These are phyloP conservation scores for Suillus placidus DNA, from an alignment of 768 basidiomycete species.

Conservation along the genomic window DNA sequence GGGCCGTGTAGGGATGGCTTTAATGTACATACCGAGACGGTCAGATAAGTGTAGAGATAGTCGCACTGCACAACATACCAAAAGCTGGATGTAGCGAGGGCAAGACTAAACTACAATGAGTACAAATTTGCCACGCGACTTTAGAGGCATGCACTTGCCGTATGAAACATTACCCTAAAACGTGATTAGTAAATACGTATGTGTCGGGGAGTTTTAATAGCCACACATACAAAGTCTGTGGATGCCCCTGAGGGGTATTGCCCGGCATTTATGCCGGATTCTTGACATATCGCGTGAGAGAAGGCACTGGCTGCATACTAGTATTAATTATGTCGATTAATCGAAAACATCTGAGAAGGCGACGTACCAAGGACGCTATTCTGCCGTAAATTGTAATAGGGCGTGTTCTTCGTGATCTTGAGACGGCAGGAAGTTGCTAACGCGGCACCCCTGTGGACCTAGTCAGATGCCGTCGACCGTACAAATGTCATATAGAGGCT, in stretches of 20 bases:
- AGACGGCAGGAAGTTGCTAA: conserved; percentile 62
- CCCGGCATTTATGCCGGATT: conserved; percentile 46
- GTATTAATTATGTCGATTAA: conserved; percentile 9
- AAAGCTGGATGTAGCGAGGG: conserved; percentile 68
- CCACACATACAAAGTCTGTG: conserved; percentile 72
- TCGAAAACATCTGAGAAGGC: conserved; percentile 4
- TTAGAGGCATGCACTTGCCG: conserved; percentile 42
- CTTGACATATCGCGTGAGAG: conserved; percentile 44
- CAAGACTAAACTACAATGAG: conserved; percentile 42
- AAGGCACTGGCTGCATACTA: conserved; percentile 53
- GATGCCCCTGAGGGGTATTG: conserved; percentile 54
- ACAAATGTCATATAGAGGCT: conserved; percentile 25
- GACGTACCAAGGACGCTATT: conserved; percentile 56
- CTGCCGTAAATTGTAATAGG: conserved; percentile 62
- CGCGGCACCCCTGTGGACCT: conserved; percentile 58
- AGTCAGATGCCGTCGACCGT: conserved; percentile 13
- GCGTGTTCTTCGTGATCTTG: conserved; percentile 41
- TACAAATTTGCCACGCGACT: conserved; percentile 18
- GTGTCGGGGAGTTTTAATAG: conserved; percentile 7
- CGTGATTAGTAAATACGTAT: conserved; percentile 17
- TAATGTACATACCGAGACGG: conserved; percentile 16
- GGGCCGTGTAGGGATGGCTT: conserved; percentile 73
- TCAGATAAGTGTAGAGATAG: conserved; percentile 28
- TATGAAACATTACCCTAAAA: conserved; percentile 74
- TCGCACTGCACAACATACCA: conserved; percentile 40